Conservation (phyloP, 2,329 filamentous ascomycete genomes). For the Hypoxylon sp. region DNA sequence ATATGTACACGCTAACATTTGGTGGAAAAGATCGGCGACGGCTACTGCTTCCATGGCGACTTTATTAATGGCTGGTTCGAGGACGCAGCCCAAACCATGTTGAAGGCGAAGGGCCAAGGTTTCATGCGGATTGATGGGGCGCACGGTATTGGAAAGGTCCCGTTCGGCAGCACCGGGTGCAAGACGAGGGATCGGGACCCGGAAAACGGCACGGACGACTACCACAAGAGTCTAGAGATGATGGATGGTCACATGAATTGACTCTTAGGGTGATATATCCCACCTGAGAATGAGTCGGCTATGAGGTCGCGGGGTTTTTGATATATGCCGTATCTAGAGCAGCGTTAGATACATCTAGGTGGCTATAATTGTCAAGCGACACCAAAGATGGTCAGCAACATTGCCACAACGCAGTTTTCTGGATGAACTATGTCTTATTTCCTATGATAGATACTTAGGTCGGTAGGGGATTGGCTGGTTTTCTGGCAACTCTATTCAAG, state of each 20-base stretch:
- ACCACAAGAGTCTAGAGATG: slow-evolving; percentile 32
- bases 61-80: slow-evolving; percentile 63
- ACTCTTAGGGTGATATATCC: slow-evolving; percentile 3
- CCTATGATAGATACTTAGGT: too few relatives aligned
- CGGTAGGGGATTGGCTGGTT: too few relatives aligned
- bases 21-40: slow-evolving; percentile 42
- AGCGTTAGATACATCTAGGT: not conserved
- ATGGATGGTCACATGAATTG: slow-evolving; percentile 25
- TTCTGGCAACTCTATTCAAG: too few relatives aligned
- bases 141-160: slow-evolving; percentile 49
- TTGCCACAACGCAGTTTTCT: too few relatives aligned
- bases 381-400: too few relatives aligned
- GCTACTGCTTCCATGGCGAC: slow-evolving; percentile 61
- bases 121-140: slow-evolving; percentile 57
- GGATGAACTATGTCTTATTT: too few relatives aligned
- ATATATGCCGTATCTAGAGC: not conserved
- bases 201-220: slow-evolving; percentile 24
- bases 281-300: not conserved
- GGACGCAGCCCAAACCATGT: slow-evolving; percentile 60
- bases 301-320: not conserved
- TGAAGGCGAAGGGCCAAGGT: slow-evolving; percentile 53
- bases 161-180: slow-evolving; percentile 38
- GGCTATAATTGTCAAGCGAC: too few relatives aligned
- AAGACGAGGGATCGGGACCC: slow-evolving; percentile 28
- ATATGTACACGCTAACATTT: not conserved